These are phyloP conservation scores for Myxozyma udenii DNA, from an alignment of 805 yeast genomes.

Conservation along the genomic window DNA sequence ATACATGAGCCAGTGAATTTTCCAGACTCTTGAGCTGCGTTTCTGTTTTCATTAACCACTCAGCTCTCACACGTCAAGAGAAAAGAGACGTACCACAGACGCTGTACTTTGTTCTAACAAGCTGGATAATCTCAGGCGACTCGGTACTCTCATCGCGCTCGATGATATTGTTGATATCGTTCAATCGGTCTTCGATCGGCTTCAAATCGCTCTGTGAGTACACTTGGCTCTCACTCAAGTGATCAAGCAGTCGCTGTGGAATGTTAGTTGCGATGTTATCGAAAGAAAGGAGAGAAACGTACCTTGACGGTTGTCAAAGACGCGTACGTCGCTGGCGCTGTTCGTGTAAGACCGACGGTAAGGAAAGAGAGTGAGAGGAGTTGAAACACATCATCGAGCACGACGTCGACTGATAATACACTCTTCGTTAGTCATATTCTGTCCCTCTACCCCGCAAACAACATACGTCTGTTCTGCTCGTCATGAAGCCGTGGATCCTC, in stretches of 20 bases:
- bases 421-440: conserved; percentile 37
- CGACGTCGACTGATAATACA: conserved; percentile 53
- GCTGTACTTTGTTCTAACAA: conserved; percentile 63
- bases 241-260: conserved; percentile 68
- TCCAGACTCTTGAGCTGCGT: conserved; percentile 57
- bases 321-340: conserved; percentile 93
- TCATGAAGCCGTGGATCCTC: conserved; percentile 33
- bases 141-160: conserved; percentile 41
- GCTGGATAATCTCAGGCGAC: conserved; percentile 55
- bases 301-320: conserved; percentile 70
- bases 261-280: neutral
- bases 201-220: conserved; percentile 79
- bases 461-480: conserved; percentile 36
- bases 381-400: conserved; percentile 87
- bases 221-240: conserved; percentile 73
- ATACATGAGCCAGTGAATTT: conserved; percentile 51
- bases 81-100: conserved; percentile 45
- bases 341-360: conserved; percentile 84
- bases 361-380: conserved; percentile 79
- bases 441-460: neutral
- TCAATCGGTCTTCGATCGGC: conserved; percentile 71
- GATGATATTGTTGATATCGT: conserved; percentile 66
- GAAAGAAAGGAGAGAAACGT: neutral
- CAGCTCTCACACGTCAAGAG: neutral
- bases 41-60: conserved; percentile 28